Evolutionary conservation across 768 basidiomycete species (phyloP), one percentile per base, ranked within the genome.

Genomic region (Candolleomyces efflorescens): DNA sequence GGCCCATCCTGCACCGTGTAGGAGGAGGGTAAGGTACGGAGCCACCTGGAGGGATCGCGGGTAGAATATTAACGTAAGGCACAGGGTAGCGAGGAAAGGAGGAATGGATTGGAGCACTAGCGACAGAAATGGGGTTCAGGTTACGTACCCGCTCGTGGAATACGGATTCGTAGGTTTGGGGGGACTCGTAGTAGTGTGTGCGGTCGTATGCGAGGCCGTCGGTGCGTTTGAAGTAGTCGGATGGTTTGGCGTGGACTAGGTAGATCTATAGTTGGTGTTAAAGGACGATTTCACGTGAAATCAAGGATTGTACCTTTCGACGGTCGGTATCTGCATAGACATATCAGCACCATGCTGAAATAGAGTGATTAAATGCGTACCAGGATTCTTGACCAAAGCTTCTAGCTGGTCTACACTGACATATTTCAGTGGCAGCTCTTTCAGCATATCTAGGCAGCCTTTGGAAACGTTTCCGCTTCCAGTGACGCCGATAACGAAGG

Each of bases 1-100:
- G 4, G 84, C 75, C 94, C 94, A 96, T 27, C 92, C 93, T 0
- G 87, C 82, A 13, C 92, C 94, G 64, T 97, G 93, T 52, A 96
- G 75, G 59, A 96, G 80, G 6, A 95, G 80, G 0, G 90, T 92
- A 3, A 93, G 76, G 69, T 91, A 92, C 0, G 92, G 94, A 0
- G 92, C 91, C 32, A 95, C 77, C 90, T 94, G 59, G 4, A 9
- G 18, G 41, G 9, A 24, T 12, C 17, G 11, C n/a, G n/a, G n/a
- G 6, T 5, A 20, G 22, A 53, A 38, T 7, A 0, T n/a, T 17
- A 20, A n/a, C 12, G 37, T n/a, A n/a, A n/a, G n/a, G n/a, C n/a
- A n/a, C n/a, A n/a, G n/a, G n/a, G n/a, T n/a, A 12, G n/a, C 6
- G 2, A n/a, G 24, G 10, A 17, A 48, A 10, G 3, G 47, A 3